Conservation (phyloP, 2,329 filamentous ascomycete species). For the Apiospora phragmitis region DNA sequence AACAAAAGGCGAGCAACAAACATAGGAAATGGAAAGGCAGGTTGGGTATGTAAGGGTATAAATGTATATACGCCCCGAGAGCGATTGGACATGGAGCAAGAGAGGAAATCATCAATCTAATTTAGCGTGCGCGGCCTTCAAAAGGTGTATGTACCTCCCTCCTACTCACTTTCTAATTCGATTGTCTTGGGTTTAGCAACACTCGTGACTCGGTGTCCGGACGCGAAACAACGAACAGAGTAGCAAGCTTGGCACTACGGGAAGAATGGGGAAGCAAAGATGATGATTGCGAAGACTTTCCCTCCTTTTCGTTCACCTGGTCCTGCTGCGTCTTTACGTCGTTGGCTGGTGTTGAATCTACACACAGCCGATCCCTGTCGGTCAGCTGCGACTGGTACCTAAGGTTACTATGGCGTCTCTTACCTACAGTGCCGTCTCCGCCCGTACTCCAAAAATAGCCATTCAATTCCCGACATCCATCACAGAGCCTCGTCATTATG, state of each 20-base stretch:
- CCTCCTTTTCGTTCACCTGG: not conserved
- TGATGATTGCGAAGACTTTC: not conserved
- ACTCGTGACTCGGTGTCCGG: not conserved
- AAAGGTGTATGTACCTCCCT: not conserved
- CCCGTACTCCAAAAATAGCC: not conserved
- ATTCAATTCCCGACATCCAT: not conserved
- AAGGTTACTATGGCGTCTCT: not conserved
- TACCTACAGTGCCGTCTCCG: too few relatives aligned
- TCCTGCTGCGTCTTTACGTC: not conserved
- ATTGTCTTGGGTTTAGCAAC: constrained; percentile 1
- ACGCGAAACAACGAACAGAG: not conserved
- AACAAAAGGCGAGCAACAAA: not conserved
- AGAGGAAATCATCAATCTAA: not conserved
- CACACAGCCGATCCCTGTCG: not conserved
- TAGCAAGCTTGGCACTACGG: not conserved
- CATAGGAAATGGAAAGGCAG: not conserved
- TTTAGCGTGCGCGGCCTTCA: not conserved
- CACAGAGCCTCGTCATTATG: not conserved
- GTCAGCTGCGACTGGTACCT: not conserved
- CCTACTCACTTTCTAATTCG: not conserved
- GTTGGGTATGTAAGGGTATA: not conserved
- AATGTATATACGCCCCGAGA: not conserved
- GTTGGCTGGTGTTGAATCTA: not conserved
- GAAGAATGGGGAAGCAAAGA: not conserved
- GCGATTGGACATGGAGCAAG: not conserved